phyloP scores from a whole-genome alignment of 73 alveolate genomes.

The Uronychia binucleata region DNA sequence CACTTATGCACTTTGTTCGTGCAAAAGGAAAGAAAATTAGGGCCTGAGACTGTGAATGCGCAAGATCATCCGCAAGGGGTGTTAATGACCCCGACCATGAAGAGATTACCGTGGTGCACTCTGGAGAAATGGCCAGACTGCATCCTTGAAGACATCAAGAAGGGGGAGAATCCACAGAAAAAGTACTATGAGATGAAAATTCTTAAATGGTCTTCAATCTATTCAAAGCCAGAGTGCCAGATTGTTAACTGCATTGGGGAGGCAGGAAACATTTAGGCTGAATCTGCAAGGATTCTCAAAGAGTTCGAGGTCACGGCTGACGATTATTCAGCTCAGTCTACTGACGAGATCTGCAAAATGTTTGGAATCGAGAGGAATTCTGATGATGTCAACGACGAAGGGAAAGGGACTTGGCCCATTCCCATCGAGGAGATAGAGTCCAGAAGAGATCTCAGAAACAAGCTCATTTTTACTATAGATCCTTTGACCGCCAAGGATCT shows the following conservation, averaged over 20 bases:
- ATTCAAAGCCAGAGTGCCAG: slow-evolving; percentile 29
- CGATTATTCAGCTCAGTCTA: slow-evolving; percentile 33
- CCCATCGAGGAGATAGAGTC: slow-evolving; percentile 59
- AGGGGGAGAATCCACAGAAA: slow-evolving; percentile 20
- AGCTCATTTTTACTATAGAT: slow-evolving; percentile 88
- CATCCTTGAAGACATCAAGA: slow-evolving; percentile 16
- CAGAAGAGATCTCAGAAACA: slow-evolving; percentile 85
- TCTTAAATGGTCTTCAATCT: slow-evolving; percentile 14
- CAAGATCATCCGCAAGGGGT: not conserved
- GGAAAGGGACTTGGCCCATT: slow-evolving; percentile 51
- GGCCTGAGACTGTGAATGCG: not conserved
- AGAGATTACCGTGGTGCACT: slow-evolving; percentile 44
- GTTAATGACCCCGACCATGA: slow-evolving; percentile 20
- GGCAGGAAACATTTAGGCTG: slow-evolving; percentile 67
- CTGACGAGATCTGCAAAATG: slow-evolving; percentile 14
- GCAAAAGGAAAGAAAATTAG: not conserved
- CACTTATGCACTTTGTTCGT: slow-evolving; percentile 20
- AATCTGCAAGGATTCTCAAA: slow-evolving; percentile 46
- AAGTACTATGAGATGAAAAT: slow-evolving; percentile 29
- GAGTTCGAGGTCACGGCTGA: slow-evolving; percentile 37
- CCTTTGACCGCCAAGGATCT: slow-evolving; percentile 95
- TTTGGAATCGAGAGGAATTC: slow-evolving; percentile 30
- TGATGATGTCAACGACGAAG: slow-evolving; percentile 30
- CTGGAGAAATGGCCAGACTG: slow-evolving; percentile 23
- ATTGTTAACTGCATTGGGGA: slow-evolving; percentile 38